A percentile compares a stretch with the other conserved stretches of the same genome.
These are phyloP conservation scores for Sesbania bispinosa DNA, from an alignment of 306 rosid genomes.

Conservation along the genomic window DNA sequence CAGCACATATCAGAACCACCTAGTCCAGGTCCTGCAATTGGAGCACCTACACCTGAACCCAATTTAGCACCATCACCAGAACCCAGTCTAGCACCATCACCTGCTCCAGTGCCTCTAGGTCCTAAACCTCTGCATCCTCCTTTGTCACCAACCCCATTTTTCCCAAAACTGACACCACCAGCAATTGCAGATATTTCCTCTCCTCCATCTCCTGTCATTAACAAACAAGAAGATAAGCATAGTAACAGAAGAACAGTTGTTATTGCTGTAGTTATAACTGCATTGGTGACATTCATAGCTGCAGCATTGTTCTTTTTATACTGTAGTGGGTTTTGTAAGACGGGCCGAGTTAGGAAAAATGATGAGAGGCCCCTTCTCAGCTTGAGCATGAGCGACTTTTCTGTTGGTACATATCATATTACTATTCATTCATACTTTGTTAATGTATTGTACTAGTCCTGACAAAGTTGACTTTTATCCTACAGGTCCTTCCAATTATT, in stretches of 20 bases:
- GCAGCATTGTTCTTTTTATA: constrained; percentile 62
- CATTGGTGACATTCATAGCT: constrained; percentile 57
- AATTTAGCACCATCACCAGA: constrained; percentile 18
- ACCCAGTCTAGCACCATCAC: constrained; percentile 18
- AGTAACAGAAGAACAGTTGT: constrained; percentile 37
- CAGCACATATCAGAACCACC: constrained; percentile 41
- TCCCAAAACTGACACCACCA: constrained; percentile 30
- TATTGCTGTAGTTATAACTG: constrained; percentile 67
- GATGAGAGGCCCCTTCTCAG: constrained; percentile 91
- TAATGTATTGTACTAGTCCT: constrained; percentile 7
- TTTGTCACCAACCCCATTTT: constrained; percentile 9
- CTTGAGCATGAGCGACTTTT: constrained; percentile 64
- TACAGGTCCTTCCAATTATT: constrained; percentile 54
- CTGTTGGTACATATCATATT: constrained; percentile 53
- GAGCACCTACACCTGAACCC: constrained; percentile 17
- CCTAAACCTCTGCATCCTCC: constrained; percentile 4
- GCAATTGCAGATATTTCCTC: constrained; percentile 12
- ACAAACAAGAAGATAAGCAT: constrained; percentile 13
- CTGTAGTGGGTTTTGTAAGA: constrained; percentile 36
- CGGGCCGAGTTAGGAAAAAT: constrained; percentile 42
- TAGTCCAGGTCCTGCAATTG: constrained; percentile 31
- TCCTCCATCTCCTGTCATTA: constrained; percentile 31
- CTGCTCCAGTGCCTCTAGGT: constrained; percentile 9
- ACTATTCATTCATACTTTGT: constrained; percentile 3
- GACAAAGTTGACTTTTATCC: constrained; percentile 26